Evolutionary conservation across 768 basidiomycete genomes (phyloP).

Genomic region (Sporobolomyces phaffii): DNA sequence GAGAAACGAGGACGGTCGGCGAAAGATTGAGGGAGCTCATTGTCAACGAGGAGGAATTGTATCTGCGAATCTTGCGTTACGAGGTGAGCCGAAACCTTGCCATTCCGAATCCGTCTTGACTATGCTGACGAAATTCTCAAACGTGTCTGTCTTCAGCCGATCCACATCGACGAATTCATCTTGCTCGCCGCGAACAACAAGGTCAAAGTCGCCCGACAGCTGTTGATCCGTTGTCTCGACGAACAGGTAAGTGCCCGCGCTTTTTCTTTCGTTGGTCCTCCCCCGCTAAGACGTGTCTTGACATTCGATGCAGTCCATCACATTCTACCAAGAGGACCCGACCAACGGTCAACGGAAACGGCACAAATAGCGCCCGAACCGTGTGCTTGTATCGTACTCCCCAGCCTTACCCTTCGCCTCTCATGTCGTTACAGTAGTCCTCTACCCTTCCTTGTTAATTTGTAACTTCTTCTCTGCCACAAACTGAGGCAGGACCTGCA

Average conservation of each 20-base stretch:
- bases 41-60: slow-evolving; percentile 18
- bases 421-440: no score
- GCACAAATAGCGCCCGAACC: neutral
- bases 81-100: slow-evolving; percentile 14
- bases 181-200: slow-evolving; percentile 3
- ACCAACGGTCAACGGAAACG: slow-evolving; percentile 20
- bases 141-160: slow-evolving; percentile 8
- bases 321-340: slow-evolving; percentile 26
- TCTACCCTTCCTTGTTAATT: no score
- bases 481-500: no score
- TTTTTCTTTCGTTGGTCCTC: no score
- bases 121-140: accelerated
- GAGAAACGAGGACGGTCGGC: slow-evolving; percentile 13
- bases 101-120: neutral
- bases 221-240: slow-evolving; percentile 31
- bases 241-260: slow-evolving; percentile 19
- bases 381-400: no score
- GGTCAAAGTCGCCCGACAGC: slow-evolving; percentile 25
- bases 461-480: no score
- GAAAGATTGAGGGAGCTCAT: slow-evolving; percentile 29
- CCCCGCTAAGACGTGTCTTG: no score
- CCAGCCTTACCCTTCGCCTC: no score
- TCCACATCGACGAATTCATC: slow-evolving; percentile 33
- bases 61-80: slow-evolving; percentile 32
- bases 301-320: slow-evolving; percentile 18